A percentile compares a stretch with the other conserved stretches of the same genome.
These are phyloP conservation scores for Fusarium multiceps DNA, from an alignment of 2,329 filamentous ascomycete genomes.

Conservation along the genomic window DNA sequence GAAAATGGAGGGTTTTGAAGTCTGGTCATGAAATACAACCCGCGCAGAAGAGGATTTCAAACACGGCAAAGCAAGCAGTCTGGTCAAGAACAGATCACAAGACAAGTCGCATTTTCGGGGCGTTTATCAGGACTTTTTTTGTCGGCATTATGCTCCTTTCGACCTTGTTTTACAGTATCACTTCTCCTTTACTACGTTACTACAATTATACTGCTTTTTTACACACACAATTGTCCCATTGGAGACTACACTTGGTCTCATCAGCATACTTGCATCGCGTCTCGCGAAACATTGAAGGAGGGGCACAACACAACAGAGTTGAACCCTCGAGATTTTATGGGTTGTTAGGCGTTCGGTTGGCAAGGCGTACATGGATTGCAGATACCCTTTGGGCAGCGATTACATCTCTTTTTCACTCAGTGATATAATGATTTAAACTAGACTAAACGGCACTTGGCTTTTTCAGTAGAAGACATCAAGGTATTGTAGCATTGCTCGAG, in stretches of 20 bases:
- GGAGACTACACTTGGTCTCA: constrained; percentile 14
- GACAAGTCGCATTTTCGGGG: constrained; percentile 40
- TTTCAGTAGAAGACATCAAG: background rate
- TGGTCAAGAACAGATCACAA: constrained; percentile 24
- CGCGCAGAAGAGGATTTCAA: constrained; percentile 26
- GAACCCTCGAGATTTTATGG: background rate
- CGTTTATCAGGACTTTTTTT: constrained; percentile 36
- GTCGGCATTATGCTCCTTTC: constrained; percentile 34
- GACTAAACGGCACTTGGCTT: constrained; percentile 2
- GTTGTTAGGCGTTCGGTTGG: constrained; percentile 6
- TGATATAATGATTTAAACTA: constrained; percentile 15
- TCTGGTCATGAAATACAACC: constrained; percentile 27
- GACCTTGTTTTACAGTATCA: constrained; percentile 40
- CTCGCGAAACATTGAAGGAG: constrained; percentile 1
- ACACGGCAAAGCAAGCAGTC: constrained; percentile 31
- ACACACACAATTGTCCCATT: constrained; percentile 24
- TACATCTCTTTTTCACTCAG: background rate
- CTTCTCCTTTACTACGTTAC: constrained; percentile 41
- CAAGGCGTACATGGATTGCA: constrained; percentile 8
- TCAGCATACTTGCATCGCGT: constrained; percentile 16
- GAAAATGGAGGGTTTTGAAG: constrained; percentile 5
- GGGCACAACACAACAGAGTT: background rate
- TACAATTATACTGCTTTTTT: constrained; percentile 40
- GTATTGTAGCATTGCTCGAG: constrained; percentile 1
- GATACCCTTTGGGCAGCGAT: constrained; percentile 18